Evolutionary conservation across 1,139 yeast genomes (phyloP).

Genomic region (Barnettozyma hawaiiensis): DNA sequence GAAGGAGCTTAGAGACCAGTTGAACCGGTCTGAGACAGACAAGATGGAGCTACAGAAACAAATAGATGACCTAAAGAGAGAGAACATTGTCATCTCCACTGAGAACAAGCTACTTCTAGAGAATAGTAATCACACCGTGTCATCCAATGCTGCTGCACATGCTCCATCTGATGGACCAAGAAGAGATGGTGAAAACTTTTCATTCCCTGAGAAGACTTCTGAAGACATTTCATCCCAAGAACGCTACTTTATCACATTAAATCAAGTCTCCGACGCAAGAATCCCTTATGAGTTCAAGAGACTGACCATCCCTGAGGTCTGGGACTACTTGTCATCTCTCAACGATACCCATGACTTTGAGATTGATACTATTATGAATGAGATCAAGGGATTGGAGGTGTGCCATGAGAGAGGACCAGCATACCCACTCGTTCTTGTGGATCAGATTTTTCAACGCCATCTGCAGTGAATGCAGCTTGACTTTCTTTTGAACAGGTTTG

Average conservation of each 20-base stretch:
- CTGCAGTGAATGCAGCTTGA: no score
- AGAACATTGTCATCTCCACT: constrained; percentile 48
- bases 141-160: background rate
- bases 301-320: constrained; percentile 70
- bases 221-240: background rate
- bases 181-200: constrained; percentile 15
- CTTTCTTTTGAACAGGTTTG: background rate
- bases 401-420: constrained; percentile 89
- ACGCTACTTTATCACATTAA: constrained; percentile 8
- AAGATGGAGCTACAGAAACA: constrained; percentile 46
- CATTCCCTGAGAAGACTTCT: constrained; percentile 23
- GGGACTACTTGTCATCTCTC: constrained; percentile 66
- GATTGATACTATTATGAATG: constrained; percentile 49
- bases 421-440: constrained; percentile 47
- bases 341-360: constrained; percentile 50
- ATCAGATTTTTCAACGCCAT: constrained; percentile 26
- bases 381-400: constrained; percentile 57
- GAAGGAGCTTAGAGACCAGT: constrained; percentile 59
- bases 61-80: constrained; percentile 48
- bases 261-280: constrained; percentile 15
- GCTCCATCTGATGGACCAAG: background rate
- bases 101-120: constrained; percentile 50
- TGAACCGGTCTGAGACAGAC: constrained; percentile 56
- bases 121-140: background rate
- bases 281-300: constrained; percentile 32